Conservation (phyloP, 23 red algal genomes). For the Gracilaria gracilis region DNA sequence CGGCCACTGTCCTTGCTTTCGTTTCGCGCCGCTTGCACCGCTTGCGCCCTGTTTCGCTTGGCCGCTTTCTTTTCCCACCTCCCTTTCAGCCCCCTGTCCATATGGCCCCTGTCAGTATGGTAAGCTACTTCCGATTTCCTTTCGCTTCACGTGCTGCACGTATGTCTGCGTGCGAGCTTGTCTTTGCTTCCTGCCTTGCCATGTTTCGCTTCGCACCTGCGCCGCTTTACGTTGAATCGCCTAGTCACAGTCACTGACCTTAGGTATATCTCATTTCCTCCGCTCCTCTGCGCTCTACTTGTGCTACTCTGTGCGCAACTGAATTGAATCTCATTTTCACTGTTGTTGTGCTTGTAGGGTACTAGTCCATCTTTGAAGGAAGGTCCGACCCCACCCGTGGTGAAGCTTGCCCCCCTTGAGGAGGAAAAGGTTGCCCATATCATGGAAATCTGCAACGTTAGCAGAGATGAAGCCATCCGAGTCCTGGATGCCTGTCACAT, state of each 20-base stretch:
- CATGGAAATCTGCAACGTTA: slow-evolving; percentile 68
- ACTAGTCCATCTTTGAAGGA: slow-evolving; percentile 21
- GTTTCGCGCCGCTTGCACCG: neutral
- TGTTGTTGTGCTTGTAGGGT: neutral
- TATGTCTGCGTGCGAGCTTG: neutral
- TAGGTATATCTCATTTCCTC: neutral
- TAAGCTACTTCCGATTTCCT: slow-evolving; percentile 12
- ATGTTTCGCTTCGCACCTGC: neutral
- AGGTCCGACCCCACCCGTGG: neutral
- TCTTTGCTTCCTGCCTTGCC: neutral
- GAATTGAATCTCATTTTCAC: neutral
- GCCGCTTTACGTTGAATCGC: neutral
- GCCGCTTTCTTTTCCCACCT: neutral
- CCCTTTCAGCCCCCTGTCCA: neutral
- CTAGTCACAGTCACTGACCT: neutral
- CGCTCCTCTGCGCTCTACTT: neutral
- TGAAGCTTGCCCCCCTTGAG: slow-evolving; percentile 48
- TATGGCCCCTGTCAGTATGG: slow-evolving; percentile 26
- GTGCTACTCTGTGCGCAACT: neutral
- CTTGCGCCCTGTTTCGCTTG: slow-evolving; percentile 9
- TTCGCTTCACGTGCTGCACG: neutral
- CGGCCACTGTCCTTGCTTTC: neutral
- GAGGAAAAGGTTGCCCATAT: slow-evolving; percentile 70
- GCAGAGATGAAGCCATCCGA: slow-evolving; percentile 63
- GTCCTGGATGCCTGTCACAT: slow-evolving; percentile 68